Percentiles rank a stretch among this genome's conserved stretches.
These are phyloP conservation scores for Aspergillus quadrilineatus DNA, from an alignment of 2,329 filamentous ascomycete genomes.

Conservation along the genomic window DNA sequence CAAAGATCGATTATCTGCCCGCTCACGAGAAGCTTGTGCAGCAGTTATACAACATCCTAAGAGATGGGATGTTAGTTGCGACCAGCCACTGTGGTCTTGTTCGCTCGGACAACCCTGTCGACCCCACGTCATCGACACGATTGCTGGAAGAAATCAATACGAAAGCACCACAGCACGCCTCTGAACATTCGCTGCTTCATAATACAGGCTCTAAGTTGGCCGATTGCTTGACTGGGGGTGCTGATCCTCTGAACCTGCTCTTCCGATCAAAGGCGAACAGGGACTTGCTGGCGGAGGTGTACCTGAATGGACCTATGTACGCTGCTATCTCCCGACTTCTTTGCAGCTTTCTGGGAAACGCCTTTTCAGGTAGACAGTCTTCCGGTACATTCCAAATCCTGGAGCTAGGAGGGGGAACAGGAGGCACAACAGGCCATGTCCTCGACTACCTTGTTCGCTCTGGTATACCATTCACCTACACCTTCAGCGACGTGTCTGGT, in stretches of 20 bases:
- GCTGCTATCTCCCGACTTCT: not conserved
- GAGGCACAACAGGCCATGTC: constrained; percentile 34
- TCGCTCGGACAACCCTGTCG: not conserved
- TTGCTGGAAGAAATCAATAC: constrained; percentile 18
- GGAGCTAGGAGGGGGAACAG: constrained; percentile 40
- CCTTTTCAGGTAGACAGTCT: no score
- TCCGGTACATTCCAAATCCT: constrained; percentile 25
- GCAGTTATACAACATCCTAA: constrained; percentile 2
- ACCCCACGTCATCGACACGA: not conserved
- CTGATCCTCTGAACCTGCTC: constrained; percentile 41
- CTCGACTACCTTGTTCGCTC: constrained; percentile 10
- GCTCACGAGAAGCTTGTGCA: not conserved
- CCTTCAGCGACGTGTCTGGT: constrained; percentile 38
- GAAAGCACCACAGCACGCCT: constrained; percentile 33
- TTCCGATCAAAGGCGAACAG: constrained; percentile 35
- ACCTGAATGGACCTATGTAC: constrained; percentile 31
- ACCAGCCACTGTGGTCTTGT: not conserved
- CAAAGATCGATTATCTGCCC: not conserved
- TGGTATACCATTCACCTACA: constrained; percentile 24
- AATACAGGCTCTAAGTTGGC: constrained; percentile 38
- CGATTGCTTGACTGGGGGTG: constrained; percentile 38
- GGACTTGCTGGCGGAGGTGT: constrained; percentile 38
- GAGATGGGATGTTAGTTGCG: not conserved
- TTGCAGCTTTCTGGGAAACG: no score
- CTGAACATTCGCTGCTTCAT: constrained; percentile 34